Evolutionary conservation across 352 stramenopile species (phyloP), one percentile per base, ranked within the genome.

Genomic region (Globisporangium nunn): DNA sequence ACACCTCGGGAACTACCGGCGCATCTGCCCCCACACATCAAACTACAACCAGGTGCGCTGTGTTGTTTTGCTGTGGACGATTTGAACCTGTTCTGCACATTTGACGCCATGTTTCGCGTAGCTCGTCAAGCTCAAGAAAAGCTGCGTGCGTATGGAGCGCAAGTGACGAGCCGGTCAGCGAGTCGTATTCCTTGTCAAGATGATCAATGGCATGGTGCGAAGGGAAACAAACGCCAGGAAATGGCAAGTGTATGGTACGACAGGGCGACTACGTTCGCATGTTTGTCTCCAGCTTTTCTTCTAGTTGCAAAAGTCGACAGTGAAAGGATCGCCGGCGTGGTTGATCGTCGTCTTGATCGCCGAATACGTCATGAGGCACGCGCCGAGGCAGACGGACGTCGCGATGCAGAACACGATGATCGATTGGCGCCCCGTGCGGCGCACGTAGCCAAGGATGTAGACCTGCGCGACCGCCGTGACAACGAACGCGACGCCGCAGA

Each of bases 71-170:
- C 2, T 11, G 31, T 53, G 7, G 15, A n/a, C 8, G n/a, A 5
- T 31, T 31, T 37, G 17, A 40, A 43, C 11, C 0, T 1, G 18
- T 35, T 12, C 53, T 41, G 14, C 3, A 53, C 29, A 50, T 17
- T 14, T 33, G 7, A 23, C 17, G 12, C 0, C 14, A 29, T 29
- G 39, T 10, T 56, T 28, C 5, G 43, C 6, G 14, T 50, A 80
- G 58, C 70, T 88, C 12, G 66, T 81, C 28, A 84, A 82, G 61
- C 61, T 86, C 2, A 88, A 88, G 56, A 74, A 72, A 43, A 86
- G 73, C 66, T 86, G 73, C 50, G 43, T 81, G 47, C 61, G 70
- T 2, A 57, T 60, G 15, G 67, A 74, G 44, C 63, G 64, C n/a
- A 54, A 40, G 14, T 39, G 58, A 3, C 52, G 39, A 52, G 15